phyloP scores from a whole-genome alignment of 2,329 filamentous ascomycete genomes.

The Aureobasidium pullulans region DNA sequence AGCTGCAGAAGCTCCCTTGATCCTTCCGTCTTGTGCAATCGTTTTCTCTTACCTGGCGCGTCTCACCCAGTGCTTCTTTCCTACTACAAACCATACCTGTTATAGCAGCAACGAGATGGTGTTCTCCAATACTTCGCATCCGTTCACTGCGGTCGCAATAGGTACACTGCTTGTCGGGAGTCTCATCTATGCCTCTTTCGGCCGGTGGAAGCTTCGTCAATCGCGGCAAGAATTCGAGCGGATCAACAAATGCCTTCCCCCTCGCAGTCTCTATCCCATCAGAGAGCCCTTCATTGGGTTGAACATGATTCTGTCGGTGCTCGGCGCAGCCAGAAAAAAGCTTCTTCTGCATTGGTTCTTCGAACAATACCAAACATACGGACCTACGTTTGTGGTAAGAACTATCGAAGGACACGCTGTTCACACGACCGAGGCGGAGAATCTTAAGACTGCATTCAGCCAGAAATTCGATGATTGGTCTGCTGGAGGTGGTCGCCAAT shows the following conservation, averaged over 20 bases:
- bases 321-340: conserved; percentile 9
- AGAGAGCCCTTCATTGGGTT: conserved; percentile 4
- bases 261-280: not conserved
- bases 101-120: not conserved
- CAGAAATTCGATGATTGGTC: conserved; percentile 42
- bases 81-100: too few species aligned
- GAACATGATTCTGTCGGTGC: not conserved
- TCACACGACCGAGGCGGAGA: conserved; percentile 40
- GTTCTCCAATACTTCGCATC: not conserved
- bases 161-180: not conserved
- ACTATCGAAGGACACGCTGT: conserved; percentile 28
- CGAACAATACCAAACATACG: not conserved
- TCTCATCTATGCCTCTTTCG: not conserved
- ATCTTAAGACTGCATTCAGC: conserved; percentile 40
- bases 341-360: conserved; percentile 7
- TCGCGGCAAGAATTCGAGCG: not conserved
- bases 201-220: not conserved
- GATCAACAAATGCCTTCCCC: not conserved
- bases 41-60: not conserved
- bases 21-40: not conserved
- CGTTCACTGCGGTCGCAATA: not conserved
- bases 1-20: not conserved
- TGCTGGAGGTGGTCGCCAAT: conserved; percentile 23
- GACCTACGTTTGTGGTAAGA: conserved; percentile 34
- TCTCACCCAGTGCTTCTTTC: not conserved